phyloP scores from a whole-genome alignment of 164 flowering plant species.

The Berberis vulgaris region DNA sequence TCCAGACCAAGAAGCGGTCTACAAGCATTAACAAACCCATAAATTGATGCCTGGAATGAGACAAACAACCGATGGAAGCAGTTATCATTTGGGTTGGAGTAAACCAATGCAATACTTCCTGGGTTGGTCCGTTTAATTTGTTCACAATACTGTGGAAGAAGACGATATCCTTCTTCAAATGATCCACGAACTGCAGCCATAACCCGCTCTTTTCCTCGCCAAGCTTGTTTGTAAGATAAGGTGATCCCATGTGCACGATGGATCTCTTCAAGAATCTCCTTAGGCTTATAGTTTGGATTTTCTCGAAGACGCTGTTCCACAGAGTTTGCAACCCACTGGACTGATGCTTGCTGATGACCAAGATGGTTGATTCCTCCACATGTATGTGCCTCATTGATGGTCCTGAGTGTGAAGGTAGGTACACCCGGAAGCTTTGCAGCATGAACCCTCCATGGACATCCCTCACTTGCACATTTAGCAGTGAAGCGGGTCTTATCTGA shows the following conservation, averaged over 20 bases:
- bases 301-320: constrained; percentile 76
- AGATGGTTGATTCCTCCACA: constrained; percentile 86
- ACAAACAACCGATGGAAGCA: constrained; percentile 87
- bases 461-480: constrained; percentile 26
- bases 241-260: constrained; percentile 84
- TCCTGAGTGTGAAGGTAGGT: constrained; percentile 89
- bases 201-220: constrained; percentile 92
- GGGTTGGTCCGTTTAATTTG: constrained; percentile 78
- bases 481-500: constrained; percentile 96
- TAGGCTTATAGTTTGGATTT: constrained; percentile 87
- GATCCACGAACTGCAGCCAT: constrained; percentile 97
- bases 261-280: constrained; percentile 91
- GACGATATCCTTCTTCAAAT: constrained; percentile 84
- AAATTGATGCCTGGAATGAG: constrained; percentile 89
- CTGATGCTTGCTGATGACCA: constrained; percentile 97
- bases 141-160: constrained; percentile 83
- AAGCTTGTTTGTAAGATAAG: constrained; percentile 90
- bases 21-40: constrained; percentile 87
- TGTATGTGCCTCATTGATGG: constrained; percentile 62
- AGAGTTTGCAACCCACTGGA: constrained; percentile 90
- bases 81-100: constrained; percentile 59
- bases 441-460: constrained; percentile 95
- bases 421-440: constrained; percentile 96
- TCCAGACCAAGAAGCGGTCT: constrained; percentile 85
- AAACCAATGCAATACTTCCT: constrained; percentile 86